Evolutionary conservation across 2,329 filamentous ascomycete genomes (phyloP).

Genomic region (Paraconiothyrium sp.): DNA sequence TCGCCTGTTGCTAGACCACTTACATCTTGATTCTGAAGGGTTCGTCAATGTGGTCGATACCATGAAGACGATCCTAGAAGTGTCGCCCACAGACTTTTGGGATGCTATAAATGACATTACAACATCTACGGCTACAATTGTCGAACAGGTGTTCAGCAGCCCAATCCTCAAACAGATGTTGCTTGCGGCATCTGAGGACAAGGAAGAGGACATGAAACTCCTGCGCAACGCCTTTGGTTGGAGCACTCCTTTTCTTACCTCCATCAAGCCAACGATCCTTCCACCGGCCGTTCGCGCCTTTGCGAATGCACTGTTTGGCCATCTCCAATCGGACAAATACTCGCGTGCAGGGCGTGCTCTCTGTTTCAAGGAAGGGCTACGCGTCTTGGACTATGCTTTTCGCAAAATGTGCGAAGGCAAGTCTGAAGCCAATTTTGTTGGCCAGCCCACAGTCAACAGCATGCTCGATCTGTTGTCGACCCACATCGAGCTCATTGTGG

Average conservation of each 20-base stretch:
- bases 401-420: slow-evolving; percentile 45
- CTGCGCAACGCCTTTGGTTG: slow-evolving; percentile 75
- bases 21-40: slow-evolving; percentile 63
- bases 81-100: slow-evolving; percentile 85
- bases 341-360: slow-evolving; percentile 67
- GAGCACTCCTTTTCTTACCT: slow-evolving; percentile 80
- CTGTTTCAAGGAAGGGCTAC: slow-evolving; percentile 69
- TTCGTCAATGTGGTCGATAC: slow-evolving; percentile 75
- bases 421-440: slow-evolving; percentile 47
- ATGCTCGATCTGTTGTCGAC: slow-evolving; percentile 72
- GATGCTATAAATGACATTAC: slow-evolving; percentile 84
- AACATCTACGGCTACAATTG: slow-evolving; percentile 78
- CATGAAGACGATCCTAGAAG: slow-evolving; percentile 75
- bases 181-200: slow-evolving; percentile 51
- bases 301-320: slow-evolving; percentile 76
- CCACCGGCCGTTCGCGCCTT: slow-evolving; percentile 84
- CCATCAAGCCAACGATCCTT: slow-evolving; percentile 77
- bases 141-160: slow-evolving; percentile 84
- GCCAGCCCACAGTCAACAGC: slow-evolving; percentile 58
- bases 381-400: slow-evolving; percentile 47
- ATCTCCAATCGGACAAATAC: slow-evolving; percentile 65
- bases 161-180: slow-evolving; percentile 71
- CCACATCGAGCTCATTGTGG: slow-evolving; percentile 58
- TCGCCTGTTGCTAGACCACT: slow-evolving; percentile 69
- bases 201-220: slow-evolving; percentile 65